Conservation (phyloP, 2,329 filamentous ascomycete genomes). For the Penicillium sp. region DNA sequence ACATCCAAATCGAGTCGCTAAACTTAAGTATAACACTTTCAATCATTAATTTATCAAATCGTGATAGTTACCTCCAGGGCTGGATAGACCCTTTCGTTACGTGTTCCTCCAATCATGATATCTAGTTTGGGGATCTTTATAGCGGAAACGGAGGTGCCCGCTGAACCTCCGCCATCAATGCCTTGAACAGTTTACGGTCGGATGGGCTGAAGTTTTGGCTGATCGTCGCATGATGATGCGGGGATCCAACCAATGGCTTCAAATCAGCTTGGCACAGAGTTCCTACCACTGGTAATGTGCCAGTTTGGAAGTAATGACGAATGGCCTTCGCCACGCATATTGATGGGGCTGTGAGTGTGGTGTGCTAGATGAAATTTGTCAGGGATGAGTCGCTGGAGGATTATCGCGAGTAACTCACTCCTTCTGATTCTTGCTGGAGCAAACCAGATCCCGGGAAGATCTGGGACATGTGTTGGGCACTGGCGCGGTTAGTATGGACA, state of each 20-base stretch:
- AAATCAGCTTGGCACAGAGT: constrained; percentile 40
- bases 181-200: constrained; percentile 19
- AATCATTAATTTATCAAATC: constrained; percentile 5
- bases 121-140: not conserved
- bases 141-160: not conserved
- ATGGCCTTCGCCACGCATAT: constrained; percentile 39
- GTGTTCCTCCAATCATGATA: not conserved
- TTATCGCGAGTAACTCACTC: constrained; percentile 32
- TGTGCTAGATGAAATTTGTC: constrained; percentile 27
- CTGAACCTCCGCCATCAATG: constrained; percentile 20
- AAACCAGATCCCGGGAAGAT: constrained; percentile 47
- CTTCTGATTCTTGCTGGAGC: constrained; percentile 48
- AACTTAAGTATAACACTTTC: not conserved
- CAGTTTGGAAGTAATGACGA: constrained; percentile 45
- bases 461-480: constrained; percentile 38
- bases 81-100: not conserved
- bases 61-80: not conserved
- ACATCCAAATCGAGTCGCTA: not conserved
- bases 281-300: constrained; percentile 37
- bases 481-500: constrained; percentile 3
- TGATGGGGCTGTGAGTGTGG: constrained; percentile 37
- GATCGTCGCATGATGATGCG: constrained; percentile 2
- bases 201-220: constrained; percentile 9
- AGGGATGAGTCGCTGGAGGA: not conserved
- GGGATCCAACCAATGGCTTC: constrained; percentile 33